These are phyloP conservation scores for Tripidium arundinaceum DNA, from an alignment of 202 grass and related monocot species.

Conservation along the genomic window DNA sequence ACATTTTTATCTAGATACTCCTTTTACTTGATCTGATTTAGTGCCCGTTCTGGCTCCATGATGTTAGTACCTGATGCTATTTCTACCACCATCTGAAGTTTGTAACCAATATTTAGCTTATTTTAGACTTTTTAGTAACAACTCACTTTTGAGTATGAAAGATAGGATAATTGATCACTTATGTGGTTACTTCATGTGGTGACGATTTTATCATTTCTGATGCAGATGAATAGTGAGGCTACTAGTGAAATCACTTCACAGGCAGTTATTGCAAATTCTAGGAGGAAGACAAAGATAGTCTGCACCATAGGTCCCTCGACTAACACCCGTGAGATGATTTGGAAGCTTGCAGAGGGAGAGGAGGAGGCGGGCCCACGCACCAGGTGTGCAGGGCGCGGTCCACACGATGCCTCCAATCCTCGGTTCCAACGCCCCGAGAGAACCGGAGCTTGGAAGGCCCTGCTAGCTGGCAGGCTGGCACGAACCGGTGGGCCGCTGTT, in stretches of 20 bases:
- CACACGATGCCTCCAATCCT: slow-evolving; percentile 29
- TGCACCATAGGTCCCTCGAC: slow-evolving; percentile 92
- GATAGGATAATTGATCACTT: not conserved
- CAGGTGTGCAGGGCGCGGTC: slow-evolving; percentile 32
- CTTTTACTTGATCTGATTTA: not conserved
- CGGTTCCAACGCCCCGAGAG: slow-evolving; percentile 29
- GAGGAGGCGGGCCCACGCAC: slow-evolving; percentile 17
- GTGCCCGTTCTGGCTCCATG: not conserved
- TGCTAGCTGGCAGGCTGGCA: not conserved
- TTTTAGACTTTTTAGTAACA: not conserved
- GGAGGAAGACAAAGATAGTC: slow-evolving; percentile 93
- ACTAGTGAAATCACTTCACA: slow-evolving; percentile 30
- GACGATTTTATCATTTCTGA: not conserved
- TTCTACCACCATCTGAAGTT: not conserved
- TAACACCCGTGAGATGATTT: slow-evolving; percentile 85
- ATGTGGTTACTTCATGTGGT: slow-evolving; percentile 3
- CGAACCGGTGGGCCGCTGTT: not conserved
- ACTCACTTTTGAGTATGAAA: not conserved
- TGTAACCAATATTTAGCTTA: not conserved
- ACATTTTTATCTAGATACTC: not conserved
- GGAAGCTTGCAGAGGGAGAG: slow-evolving; percentile 51
- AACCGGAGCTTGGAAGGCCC: not conserved
- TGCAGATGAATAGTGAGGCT: slow-evolving; percentile 37
- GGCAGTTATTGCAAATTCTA: slow-evolving; percentile 18
- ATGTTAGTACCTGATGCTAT: not conserved